Evolutionary conservation across 2,329 filamentous ascomycete species (phyloP).

Genomic region (Nemania sp.): DNA sequence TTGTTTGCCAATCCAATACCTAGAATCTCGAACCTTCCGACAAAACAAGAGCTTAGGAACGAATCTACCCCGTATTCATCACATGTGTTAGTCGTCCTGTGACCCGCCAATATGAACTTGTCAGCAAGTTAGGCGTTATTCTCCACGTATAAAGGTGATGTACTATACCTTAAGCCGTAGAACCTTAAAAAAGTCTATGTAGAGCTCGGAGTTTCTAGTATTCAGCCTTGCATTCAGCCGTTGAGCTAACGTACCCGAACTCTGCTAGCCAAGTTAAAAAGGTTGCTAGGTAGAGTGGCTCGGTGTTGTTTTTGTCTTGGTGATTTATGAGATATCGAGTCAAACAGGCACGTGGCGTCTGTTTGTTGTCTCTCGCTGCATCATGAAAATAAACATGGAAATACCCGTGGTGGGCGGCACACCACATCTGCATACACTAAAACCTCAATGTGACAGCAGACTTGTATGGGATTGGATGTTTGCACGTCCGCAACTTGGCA

Average conservation of each 20-base stretch:
- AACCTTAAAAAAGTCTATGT: not conserved
- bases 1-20: not conserved
- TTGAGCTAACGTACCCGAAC: constrained; percentile 19
- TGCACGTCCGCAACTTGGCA: no score
- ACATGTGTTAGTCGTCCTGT: not conserved
- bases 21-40: no score
- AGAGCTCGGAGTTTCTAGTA: not conserved
- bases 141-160: not conserved
- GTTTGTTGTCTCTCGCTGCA: not conserved
- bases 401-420: not conserved
- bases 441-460: no score
- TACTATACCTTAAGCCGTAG: not conserved
- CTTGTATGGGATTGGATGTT: no score
- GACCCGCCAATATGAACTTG: not conserved
- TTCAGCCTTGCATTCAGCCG: constrained; percentile 37
- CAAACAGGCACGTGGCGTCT: constrained; percentile 1
- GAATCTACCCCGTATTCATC: not conserved
- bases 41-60: not conserved
- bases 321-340: not conserved
- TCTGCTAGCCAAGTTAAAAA: not conserved
- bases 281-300: constrained; percentile 6
- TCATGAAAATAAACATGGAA: not conserved
- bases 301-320: constrained; percentile 28
- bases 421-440: not conserved
- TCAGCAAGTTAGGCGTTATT: not conserved